phyloP scores from a whole-genome alignment of 2,329 filamentous ascomycete species.

The Penicillium occitanis region DNA sequence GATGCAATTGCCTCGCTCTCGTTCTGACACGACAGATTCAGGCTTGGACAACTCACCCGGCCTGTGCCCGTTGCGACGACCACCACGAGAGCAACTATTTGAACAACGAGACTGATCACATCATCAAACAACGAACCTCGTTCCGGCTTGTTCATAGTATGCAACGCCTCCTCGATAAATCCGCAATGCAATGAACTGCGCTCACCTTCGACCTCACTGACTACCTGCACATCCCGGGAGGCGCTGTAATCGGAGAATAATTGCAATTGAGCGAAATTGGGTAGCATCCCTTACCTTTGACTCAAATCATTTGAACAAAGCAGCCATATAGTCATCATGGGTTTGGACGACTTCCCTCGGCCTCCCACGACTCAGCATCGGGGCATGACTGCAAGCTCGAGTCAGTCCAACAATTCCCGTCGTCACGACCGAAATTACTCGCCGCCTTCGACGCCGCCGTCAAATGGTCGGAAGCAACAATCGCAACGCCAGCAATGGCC shows the following conservation, averaged over 20 bases:
- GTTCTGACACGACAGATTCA: conserved; percentile 3
- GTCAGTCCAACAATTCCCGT: conserved; percentile 21
- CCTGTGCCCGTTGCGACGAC: neutral
- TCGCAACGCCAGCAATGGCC: conserved; percentile 25
- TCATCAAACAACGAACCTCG: neutral
- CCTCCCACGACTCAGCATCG: conserved; percentile 18
- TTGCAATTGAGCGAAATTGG: neutral
- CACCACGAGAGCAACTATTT: neutral
- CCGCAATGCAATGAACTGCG: conserved; percentile 11
- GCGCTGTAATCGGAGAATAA: neutral
- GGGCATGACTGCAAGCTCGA: conserved; percentile 7
- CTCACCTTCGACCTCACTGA: neutral
- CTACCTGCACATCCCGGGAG: neutral
- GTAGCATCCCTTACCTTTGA: neutral
- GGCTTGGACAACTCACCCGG: neutral
- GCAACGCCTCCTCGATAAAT: neutral
- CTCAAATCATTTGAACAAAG: neutral
- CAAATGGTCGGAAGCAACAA: conserved; percentile 34
- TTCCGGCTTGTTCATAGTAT: neutral
- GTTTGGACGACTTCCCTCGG: conserved; percentile 17
- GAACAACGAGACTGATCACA: neutral
- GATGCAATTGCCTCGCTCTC: conserved; percentile 1
- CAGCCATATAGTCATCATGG: conserved; percentile 11
- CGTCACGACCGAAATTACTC: conserved; percentile 31
- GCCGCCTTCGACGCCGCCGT: conserved; percentile 44